Evolutionary conservation across 352 stramenopile species (phyloP).

Genomic region (Aphanomyces astaci): DNA sequence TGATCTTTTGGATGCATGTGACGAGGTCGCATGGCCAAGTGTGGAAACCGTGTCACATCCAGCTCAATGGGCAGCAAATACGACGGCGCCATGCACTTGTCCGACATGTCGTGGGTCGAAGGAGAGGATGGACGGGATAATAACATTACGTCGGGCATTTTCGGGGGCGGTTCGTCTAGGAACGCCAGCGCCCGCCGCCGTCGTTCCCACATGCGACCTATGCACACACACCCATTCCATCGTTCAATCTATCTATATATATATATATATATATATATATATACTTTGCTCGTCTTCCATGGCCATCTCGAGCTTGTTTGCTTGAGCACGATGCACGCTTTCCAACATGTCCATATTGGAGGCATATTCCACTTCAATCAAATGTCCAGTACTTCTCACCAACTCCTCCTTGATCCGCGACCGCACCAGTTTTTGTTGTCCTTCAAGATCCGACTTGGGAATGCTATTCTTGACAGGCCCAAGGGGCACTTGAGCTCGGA

Average conservation of each 20-base stretch:
- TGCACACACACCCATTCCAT: no score
- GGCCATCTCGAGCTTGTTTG: neutral
- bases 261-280: no score
- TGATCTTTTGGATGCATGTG: neutral
- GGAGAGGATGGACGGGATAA: no score
- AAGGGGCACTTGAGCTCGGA: neutral
- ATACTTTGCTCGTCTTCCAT: neutral
- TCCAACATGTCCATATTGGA: neutral
- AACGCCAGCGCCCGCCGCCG: neutral
- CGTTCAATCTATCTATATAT: no score
- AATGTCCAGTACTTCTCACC: neutral
- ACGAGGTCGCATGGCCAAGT: neutral
- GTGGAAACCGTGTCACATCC: neutral
- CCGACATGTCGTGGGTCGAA: no score
- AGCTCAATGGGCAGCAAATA: neutral
- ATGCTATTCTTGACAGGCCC: no score
- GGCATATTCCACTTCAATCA: neutral
- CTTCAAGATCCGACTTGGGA: no score
- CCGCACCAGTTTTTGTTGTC: constrained; percentile 1
- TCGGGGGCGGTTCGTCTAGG: neutral
- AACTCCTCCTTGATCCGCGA: neutral
- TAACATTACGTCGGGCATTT: neutral
- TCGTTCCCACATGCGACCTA: neutral
- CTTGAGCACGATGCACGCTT: neutral
- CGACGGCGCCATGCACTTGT: no score